Evolutionary conservation across 306 rosid species (phyloP).

Genomic region (Acmispon strigosus): DNA sequence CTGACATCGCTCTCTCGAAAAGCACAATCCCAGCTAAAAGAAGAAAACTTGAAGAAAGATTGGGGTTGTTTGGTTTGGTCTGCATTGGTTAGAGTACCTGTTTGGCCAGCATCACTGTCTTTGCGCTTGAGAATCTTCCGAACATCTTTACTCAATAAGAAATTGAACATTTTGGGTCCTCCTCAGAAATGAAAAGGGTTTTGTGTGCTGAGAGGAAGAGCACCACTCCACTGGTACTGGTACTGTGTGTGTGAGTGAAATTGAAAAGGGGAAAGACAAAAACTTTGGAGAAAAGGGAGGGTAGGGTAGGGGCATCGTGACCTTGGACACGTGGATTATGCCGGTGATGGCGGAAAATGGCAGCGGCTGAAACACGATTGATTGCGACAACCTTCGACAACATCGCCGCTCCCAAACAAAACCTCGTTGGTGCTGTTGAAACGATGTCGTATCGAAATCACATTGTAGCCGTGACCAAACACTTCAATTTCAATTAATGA

Average conservation of each 20-base stretch:
- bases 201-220: not conserved
- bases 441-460: not conserved
- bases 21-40: not conserved
- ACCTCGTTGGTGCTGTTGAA: not conserved
- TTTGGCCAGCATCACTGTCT: constrained; percentile 85
- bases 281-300: no score
- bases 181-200: constrained; percentile 9
- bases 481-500: no score
- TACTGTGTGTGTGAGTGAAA: not conserved
- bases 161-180: constrained; percentile 51
- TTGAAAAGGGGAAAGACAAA: not conserved
- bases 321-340: constrained; percentile 35
- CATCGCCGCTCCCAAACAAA: not conserved
- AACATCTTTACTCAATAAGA: constrained; percentile 49
- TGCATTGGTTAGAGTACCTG: constrained; percentile 28
- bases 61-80: no score
- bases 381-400: not conserved
- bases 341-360: constrained; percentile 49
- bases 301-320: not conserved
- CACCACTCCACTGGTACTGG: no score
- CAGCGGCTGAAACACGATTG: constrained; percentile 25
- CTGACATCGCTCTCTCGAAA: not conserved
- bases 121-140: constrained; percentile 84
- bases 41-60: no score
- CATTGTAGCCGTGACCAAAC: no score